Base-by-base conservation (phyloP, 352 stramenopile genomes). In the Pythium sp. region DNA sequence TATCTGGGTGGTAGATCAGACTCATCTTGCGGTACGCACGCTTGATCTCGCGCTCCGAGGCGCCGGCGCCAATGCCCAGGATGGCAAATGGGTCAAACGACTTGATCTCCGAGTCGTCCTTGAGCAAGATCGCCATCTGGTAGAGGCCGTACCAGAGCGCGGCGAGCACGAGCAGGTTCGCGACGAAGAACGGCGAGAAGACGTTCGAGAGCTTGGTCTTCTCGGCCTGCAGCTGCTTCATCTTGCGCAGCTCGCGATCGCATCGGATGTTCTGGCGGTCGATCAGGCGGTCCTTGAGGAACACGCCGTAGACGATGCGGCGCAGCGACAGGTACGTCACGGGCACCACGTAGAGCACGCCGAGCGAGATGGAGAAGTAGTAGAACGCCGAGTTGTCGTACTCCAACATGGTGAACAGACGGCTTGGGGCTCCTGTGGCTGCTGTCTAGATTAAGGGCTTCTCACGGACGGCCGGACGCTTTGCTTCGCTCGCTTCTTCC, bases 361-460 rank as follows among this genome's bases (percentile, higher is more conserved):
- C 91, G 47, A 98, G 89, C 71, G 94, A 98, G 79, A 99, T 87
- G 15, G 91, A 96, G 77, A 99, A 99, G 87, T 99, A 99, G 84
- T 99, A 99, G 86, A 99, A 99, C 72, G 97, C 98, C 60, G 95
- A 98, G 80, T 99, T 98, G 85, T 99, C 98, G 88, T 99, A 99
- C 79, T 99, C 95, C 62, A 99, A 82, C 97, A 98, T 98, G 65
- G 72, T 70, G 57, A 36, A 14, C 11, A 34, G 22, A 28, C 49
- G 30, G 30, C 15, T 49, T 24, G 43, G 43, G 11, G 34, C 38
- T 62, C 32, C 56, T 32, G 47, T 20, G 32, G 56, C 56, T 14
- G 43, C n/a, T 24, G 49, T 36, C 18, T 51, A 36, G 24, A 32
- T 54, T 22, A 22, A 11, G 34, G 60, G n/a, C 15, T 53, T 18